phyloP scores from a whole-genome alignment of 768 basidiomycete species.

The Tylopilus cervinicoccineus region DNA sequence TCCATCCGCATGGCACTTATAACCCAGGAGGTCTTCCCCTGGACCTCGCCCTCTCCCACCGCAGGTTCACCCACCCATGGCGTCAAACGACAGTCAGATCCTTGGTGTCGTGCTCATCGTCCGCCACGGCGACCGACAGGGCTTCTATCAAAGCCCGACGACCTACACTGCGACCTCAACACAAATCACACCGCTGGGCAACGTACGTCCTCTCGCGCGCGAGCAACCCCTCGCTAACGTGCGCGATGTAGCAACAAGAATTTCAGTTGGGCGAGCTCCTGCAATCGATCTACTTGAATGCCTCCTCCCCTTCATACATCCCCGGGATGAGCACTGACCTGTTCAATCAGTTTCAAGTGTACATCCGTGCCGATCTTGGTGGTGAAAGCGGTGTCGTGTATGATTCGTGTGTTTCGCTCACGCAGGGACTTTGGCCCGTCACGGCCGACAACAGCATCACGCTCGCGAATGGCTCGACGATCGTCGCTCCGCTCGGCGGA shows the following conservation, averaged over 20 bases:
- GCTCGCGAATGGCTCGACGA: constrained; percentile 61
- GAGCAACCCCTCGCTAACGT: background rate
- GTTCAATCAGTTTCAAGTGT: constrained; percentile 38
- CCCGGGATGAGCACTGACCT: constrained; percentile 33
- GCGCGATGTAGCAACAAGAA: constrained; percentile 51
- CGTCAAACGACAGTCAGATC: constrained; percentile 28
- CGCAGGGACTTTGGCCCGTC: constrained; percentile 66
- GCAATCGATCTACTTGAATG: constrained; percentile 50
- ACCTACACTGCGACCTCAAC: constrained; percentile 56
- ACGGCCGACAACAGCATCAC: constrained; percentile 44
- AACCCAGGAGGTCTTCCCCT: too few relatives aligned
- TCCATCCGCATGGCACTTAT: too few relatives aligned
- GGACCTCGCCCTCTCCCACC: background rate
- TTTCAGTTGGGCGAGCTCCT: constrained; percentile 51
- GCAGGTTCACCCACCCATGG: constrained; percentile 9
- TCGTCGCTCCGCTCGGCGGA: constrained; percentile 57
- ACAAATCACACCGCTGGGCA: constrained; percentile 64
- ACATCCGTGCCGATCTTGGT: constrained; percentile 61
- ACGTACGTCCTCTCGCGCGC: constrained; percentile 35
- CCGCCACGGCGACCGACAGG: constrained; percentile 59
- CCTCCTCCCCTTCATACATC: constrained; percentile 51
- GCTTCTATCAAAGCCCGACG: constrained; percentile 61
- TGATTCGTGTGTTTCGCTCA: constrained; percentile 61
- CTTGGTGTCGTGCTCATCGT: constrained; percentile 55
- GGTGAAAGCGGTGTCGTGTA: constrained; percentile 66